Evolutionary conservation across 805 yeast genomes (phyloP).

Genomic region (Spathaspora boniae): DNA sequence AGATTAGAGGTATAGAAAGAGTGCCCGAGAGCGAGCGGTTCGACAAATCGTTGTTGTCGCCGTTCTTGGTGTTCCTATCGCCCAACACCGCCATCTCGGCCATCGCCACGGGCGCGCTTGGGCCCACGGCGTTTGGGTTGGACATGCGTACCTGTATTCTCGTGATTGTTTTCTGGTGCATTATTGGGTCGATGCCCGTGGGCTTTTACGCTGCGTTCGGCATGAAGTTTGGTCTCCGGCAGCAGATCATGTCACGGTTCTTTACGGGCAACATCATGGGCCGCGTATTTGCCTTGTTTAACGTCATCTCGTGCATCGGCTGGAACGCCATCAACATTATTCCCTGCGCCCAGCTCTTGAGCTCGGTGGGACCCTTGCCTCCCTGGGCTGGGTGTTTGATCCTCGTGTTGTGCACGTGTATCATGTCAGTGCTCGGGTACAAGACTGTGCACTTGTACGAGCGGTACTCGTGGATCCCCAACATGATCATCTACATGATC

Average conservation of each 20-base stretch:
- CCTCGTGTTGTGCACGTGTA: conserved; percentile 26
- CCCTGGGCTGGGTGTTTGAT: conserved; percentile 35
- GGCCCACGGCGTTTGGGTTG: conserved; percentile 28
- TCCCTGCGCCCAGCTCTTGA: conserved; percentile 27
- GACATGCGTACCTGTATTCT: conserved; percentile 31
- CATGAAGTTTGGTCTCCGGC: conserved; percentile 38
- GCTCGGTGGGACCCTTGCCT: conserved; percentile 26
- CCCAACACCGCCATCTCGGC: conserved; percentile 37
- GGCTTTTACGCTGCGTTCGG: conserved; percentile 38
- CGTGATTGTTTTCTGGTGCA: conserved; percentile 28
- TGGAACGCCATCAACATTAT: conserved; percentile 33
- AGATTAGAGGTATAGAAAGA: conserved; percentile 26
- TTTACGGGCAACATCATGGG: conserved; percentile 31
- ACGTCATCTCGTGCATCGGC: conserved; percentile 28
- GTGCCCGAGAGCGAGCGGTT: conserved; percentile 22
- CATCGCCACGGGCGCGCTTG: conserved; percentile 34
- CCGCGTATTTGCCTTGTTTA: conserved; percentile 24
- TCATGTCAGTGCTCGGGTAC: conserved; percentile 29
- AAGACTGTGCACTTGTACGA: conserved; percentile 29
- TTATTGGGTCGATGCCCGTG: conserved; percentile 36
- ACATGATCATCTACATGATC: conserved; percentile 23
- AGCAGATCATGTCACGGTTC: conserved; percentile 28
- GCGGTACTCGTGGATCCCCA: conserved; percentile 32
- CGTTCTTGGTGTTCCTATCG: conserved; percentile 25
- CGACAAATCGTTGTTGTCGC: conserved; percentile 15